A percentile compares a stretch with the other conserved stretches of the same genome.
phyloP scores from a whole-genome alignment of 371 early-diverging fungal genomes.

The Haplosporangium sp. region DNA sequence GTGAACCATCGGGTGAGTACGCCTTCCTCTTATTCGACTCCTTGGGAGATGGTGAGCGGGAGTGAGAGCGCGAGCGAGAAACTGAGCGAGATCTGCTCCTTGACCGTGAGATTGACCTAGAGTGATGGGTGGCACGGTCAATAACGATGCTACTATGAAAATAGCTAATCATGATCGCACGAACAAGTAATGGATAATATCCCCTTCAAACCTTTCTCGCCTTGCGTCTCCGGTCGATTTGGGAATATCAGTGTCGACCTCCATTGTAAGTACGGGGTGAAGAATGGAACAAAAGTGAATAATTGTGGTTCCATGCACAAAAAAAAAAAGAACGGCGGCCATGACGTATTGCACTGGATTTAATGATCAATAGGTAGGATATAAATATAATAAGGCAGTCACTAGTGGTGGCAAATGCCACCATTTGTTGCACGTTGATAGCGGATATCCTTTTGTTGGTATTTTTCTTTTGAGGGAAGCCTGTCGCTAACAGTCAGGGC shows the following conservation, averaged over 20 bases:
- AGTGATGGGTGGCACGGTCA: conserved; percentile 12
- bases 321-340: too few relatives aligned
- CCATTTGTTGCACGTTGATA: too few relatives aligned
- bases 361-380: too few relatives aligned
- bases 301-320: too few relatives aligned
- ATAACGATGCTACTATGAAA: neutral
- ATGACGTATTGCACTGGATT: too few relatives aligned
- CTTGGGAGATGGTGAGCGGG: conserved; percentile 29
- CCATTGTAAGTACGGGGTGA: conserved; percentile 15
- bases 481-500: too few relatives aligned
- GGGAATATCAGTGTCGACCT: conserved; percentile 26
- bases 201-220: conserved; percentile 12
- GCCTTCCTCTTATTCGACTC: conserved; percentile 27
- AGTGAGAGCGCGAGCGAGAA: conserved; percentile 23
- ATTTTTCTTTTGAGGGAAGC: too few relatives aligned
- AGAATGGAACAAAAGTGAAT: neutral
- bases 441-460: too few relatives aligned
- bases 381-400: too few relatives aligned
- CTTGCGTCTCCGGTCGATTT: conserved; percentile 6
- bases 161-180: neutral
- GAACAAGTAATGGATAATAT: neutral
- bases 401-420: too few relatives aligned
- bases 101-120: conserved; percentile 32
- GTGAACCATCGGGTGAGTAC: conserved; percentile 36
- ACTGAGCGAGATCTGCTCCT: conserved; percentile 31